Evolutionary conservation across 2,329 filamentous ascomycete species (phyloP).

Genomic region (Colletotrichum tanaceti): DNA sequence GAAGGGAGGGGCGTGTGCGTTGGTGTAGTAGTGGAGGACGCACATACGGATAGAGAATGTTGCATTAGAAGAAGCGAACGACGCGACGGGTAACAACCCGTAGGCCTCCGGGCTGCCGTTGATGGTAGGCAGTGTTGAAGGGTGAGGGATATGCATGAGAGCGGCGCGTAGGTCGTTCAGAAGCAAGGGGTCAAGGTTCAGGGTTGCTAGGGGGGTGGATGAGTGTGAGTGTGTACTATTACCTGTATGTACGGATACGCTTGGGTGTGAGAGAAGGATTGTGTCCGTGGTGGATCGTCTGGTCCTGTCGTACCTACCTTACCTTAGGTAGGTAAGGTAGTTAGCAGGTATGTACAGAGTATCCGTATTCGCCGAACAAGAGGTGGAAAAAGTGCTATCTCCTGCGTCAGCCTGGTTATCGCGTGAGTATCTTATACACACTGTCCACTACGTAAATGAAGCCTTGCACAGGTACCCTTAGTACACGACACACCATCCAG

Average conservation of each 20-base stretch:
- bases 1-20: neutral
- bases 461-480: neutral
- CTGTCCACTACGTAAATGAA: neutral
- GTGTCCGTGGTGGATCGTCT: conserved; percentile 39
- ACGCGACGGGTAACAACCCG: neutral
- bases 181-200: conserved; percentile 14
- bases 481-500: no score
- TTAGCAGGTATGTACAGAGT: no score
- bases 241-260: no score
- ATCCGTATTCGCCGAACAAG: conserved; percentile 16
- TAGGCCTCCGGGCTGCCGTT: conserved; percentile 14
- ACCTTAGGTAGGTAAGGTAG: no score
- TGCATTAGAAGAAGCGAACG: neutral
- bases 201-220: neutral
- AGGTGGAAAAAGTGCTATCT: conserved; percentile 24
- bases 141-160: neutral
- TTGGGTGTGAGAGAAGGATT: conserved; percentile 25
- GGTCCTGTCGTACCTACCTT: no score
- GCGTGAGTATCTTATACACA: neutral
- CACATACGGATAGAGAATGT: conserved; percentile 7
- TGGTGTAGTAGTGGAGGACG: neutral
- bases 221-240: no score
- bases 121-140: neutral
- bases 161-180: conserved; percentile 1
- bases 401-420: conserved; percentile 19